Evolutionary conservation across 441 rosid genomes (phyloP).

Genomic region (Euphorbia corollata): DNA sequence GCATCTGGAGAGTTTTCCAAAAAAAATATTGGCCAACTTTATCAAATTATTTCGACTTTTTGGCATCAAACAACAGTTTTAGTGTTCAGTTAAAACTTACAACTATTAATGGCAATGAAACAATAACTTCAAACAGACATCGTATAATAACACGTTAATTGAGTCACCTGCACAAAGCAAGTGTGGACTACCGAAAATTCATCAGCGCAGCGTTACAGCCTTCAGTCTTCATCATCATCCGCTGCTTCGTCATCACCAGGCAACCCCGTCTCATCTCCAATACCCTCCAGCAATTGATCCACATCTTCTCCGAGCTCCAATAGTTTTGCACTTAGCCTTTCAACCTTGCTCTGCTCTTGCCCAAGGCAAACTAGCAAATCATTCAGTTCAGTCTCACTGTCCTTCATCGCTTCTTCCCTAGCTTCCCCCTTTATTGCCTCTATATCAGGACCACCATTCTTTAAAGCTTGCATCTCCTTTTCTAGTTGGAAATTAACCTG

Average conservation of each 20-base stretch:
- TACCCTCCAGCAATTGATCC: slow-evolving; percentile 73
- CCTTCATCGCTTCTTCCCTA: slow-evolving; percentile 91
- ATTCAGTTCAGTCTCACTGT: slow-evolving; percentile 83
- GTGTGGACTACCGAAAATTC: slow-evolving; percentile 2
- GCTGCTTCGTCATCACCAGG: slow-evolving; percentile 50
- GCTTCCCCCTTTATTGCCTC: slow-evolving; percentile 72
- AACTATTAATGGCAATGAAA: background rate
- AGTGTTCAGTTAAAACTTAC: too few relatives aligned
- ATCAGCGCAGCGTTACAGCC: background rate
- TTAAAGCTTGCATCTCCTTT: slow-evolving; percentile 62
- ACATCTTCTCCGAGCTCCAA: slow-evolving; percentile 79
- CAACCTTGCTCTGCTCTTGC: slow-evolving; percentile 93
- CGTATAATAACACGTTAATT: too few relatives aligned
- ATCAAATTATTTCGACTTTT: too few relatives aligned
- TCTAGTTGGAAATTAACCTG: slow-evolving; percentile 71
- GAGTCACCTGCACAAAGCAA: slow-evolving; percentile 27
- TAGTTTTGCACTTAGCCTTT: slow-evolving; percentile 60
- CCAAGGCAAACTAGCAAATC: slow-evolving; percentile 96
- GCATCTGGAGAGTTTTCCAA: too few relatives aligned
- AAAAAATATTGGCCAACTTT: too few relatives aligned
- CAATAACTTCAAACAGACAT: background rate
- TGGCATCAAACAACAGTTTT: too few relatives aligned
- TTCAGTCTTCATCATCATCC: slow-evolving; percentile 52
- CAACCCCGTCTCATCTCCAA: slow-evolving; percentile 72
- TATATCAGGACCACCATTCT: slow-evolving; percentile 54